Evolutionary conservation across 441 rosid species (phyloP).

Genomic region (Manihot esculenta): DNA sequence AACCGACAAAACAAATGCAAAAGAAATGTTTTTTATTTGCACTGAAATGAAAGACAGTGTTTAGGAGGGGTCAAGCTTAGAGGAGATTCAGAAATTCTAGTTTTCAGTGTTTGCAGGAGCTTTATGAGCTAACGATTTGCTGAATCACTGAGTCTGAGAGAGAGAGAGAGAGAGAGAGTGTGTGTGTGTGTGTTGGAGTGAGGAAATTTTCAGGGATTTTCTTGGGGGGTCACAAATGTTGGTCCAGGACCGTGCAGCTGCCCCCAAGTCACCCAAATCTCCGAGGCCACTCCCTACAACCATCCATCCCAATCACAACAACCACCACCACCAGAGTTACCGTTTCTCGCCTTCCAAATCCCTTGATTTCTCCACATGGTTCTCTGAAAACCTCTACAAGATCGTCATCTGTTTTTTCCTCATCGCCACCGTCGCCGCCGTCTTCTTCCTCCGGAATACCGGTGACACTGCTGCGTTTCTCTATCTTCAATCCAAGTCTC

Average conservation of each 20-base stretch:
- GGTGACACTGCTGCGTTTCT: conserved; percentile 57
- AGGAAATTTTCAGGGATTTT: background rate
- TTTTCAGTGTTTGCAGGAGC: no score
- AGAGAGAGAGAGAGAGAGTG: no score
- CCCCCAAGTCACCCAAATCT: conserved; percentile 38
- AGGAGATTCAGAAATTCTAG: no score
- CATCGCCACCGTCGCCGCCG: conserved; percentile 49
- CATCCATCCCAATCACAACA: conserved; percentile 9
- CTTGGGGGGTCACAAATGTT: conserved; percentile 44
- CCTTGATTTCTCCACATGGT: conserved; percentile 82
- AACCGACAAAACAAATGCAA: no score
- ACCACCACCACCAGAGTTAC: conserved; percentile 26
- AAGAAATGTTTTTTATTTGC: no score
- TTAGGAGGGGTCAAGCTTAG: no score
- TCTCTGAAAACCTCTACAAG: conserved; percentile 56
- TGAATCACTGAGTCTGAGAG: no score
- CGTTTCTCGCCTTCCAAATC: conserved; percentile 56
- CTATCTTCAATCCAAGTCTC: conserved; percentile 55
- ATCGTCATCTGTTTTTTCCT: conserved; percentile 45
- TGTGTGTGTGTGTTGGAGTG: background rate
- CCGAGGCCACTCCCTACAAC: conserved; percentile 40
- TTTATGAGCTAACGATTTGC: no score
- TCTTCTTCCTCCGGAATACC: conserved; percentile 63
- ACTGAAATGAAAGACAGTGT: no score
- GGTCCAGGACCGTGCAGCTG: conserved; percentile 72